Conservation (phyloP, 2,329 filamentous ascomycete genomes). For the Colletotrichum lupini region DNA sequence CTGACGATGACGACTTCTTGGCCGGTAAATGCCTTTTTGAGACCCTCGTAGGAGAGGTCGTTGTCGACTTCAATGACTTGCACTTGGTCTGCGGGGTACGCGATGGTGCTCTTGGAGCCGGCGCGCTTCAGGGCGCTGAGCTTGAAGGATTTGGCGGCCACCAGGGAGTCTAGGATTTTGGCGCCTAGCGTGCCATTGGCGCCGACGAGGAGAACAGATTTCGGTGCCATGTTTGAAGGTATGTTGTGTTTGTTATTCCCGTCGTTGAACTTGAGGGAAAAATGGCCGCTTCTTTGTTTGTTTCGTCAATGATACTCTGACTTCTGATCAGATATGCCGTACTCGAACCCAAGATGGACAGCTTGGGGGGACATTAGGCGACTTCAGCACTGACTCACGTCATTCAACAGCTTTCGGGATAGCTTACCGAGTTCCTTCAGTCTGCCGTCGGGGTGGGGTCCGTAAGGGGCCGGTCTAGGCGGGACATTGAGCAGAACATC, state of each 20-base stretch:
- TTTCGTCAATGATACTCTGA: neutral
- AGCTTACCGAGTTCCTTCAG: neutral
- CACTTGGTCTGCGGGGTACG: conserved; percentile 34
- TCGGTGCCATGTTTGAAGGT: conserved; percentile 42
- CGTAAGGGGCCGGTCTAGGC: neutral
- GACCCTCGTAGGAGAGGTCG: conserved; percentile 42
- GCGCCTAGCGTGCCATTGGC: conserved; percentile 50
- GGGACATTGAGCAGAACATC: too few species aligned
- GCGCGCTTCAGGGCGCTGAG: conserved; percentile 48
- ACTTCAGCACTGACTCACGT: neutral
- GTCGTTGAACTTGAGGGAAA: neutral
- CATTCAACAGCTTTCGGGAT: neutral
- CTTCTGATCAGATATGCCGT: neutral
- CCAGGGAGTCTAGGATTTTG: conserved; percentile 46
- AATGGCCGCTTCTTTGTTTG: neutral
- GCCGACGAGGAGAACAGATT: conserved; percentile 50
- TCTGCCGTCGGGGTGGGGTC: neutral
- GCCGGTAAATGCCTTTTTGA: conserved; percentile 45
- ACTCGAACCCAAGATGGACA: neutral
- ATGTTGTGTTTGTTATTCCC: neutral
- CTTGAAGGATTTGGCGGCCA: conserved; percentile 42
- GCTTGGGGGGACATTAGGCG: neutral
- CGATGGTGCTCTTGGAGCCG: conserved; percentile 43
- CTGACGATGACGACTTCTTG: conserved; percentile 50
- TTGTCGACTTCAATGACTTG: conserved; percentile 43